Percentiles rank a stretch among this genome's conserved stretches.
Evolutionary conservation across 2,329 filamentous ascomycete species (phyloP).

Genomic region (Colletotrichum eleusines): DNA sequence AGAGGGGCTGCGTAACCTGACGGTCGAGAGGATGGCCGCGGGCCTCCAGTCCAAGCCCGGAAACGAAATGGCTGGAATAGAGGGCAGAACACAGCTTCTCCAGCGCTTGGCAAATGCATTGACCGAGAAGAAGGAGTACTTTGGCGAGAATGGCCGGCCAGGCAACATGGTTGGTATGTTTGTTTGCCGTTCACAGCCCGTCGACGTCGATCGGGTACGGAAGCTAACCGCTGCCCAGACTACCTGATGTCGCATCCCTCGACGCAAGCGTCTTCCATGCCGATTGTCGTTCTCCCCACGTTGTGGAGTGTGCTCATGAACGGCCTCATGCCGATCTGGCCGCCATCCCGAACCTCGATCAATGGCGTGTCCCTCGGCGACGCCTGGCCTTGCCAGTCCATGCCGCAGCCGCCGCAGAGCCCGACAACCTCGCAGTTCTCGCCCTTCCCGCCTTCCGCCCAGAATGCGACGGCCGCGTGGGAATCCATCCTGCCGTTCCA

Average conservation of each 20-base stretch:
- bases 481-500: slow-evolving; percentile 73
- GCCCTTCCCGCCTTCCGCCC: slow-evolving; percentile 60
- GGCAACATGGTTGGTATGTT: slow-evolving; percentile 91
- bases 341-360: slow-evolving; percentile 84
- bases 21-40: slow-evolving; percentile 78
- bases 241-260: slow-evolving; percentile 93
- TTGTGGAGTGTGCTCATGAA: slow-evolving; percentile 94
- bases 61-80: slow-evolving; percentile 86
- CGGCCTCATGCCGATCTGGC: slow-evolving; percentile 90
- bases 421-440: slow-evolving; percentile 65
- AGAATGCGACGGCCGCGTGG: slow-evolving; percentile 70
- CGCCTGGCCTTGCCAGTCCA: slow-evolving; percentile 89
- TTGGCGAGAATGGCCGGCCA: slow-evolving; percentile 85
- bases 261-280: slow-evolving; percentile 88
- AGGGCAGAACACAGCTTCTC: slow-evolving; percentile 85
- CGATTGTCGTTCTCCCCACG: slow-evolving; percentile 87
- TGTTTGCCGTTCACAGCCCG: neutral
- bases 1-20: slow-evolving; percentile 79
- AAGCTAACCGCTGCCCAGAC: slow-evolving; percentile 65
- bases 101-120: slow-evolving; percentile 81
- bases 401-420: slow-evolving; percentile 68
- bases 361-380: slow-evolving; percentile 91
- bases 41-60: slow-evolving; percentile 86
- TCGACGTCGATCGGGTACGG: neutral
- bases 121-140: slow-evolving; percentile 80